Percentiles rank a stretch among this genome's conserved stretches.
Evolutionary conservation across 83 land plant genomes (phyloP).

Genomic region (Diphasiastrum complanatum): DNA sequence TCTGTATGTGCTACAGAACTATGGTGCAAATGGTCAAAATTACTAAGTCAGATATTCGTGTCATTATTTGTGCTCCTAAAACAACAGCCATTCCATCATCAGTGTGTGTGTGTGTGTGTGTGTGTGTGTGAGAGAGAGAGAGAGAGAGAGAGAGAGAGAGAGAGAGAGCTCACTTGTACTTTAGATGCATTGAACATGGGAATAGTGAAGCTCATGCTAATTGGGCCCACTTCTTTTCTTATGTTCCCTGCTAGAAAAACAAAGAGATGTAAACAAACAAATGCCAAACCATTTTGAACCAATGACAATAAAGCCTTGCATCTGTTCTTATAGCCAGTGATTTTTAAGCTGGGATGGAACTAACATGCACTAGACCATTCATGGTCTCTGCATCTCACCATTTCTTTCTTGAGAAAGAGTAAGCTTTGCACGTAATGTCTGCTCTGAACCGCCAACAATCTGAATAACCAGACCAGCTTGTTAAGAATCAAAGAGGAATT

Average conservation of each 20-base stretch:
- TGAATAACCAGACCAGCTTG: too few species aligned
- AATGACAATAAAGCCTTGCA: background rate
- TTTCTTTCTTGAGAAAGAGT: slow-evolving; percentile 76
- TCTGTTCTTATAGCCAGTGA: background rate
- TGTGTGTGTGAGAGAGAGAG: background rate
- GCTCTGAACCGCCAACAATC: slow-evolving; percentile 95
- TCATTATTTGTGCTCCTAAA: too few species aligned
- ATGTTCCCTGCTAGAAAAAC: slow-evolving; percentile 54
- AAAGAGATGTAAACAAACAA: slow-evolving; percentile 9
- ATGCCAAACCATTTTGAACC: background rate
- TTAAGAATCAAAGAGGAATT: too few species aligned
- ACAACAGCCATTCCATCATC: too few species aligned
- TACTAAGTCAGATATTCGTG: too few species aligned
- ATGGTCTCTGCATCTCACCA: slow-evolving; percentile 29
- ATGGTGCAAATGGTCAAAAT: too few species aligned
- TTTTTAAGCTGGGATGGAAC: background rate
- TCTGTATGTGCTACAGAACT: too few species aligned
- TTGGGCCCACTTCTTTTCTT: slow-evolving; percentile 85
- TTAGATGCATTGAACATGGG: slow-evolving; percentile 89
- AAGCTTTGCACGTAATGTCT: slow-evolving; percentile 64
- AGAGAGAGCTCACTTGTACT: slow-evolving; percentile 52
- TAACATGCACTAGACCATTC: background rate
- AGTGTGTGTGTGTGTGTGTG: background rate
- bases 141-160: background rate
- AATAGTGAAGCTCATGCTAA: slow-evolving; percentile 88